Evolutionary conservation across 768 basidiomycete species (phyloP), one percentile per base, ranked within the genome.

Genomic region (Lactarius indigo): DNA sequence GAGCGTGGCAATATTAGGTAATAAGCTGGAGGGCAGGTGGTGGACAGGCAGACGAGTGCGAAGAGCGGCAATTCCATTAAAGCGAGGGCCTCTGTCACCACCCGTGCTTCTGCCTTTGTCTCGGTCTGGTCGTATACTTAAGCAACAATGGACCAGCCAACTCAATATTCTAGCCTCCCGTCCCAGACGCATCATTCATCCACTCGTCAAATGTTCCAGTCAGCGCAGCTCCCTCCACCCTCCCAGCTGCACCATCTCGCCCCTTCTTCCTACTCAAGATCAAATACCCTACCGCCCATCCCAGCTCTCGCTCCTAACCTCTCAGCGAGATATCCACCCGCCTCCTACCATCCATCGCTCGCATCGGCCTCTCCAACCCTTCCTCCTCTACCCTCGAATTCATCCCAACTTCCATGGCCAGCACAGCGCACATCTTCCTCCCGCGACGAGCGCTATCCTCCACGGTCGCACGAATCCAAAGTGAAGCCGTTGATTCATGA

Each of bases 251-350:
- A 79, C 59, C 72, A 72, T 56, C 75, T 78, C 17, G 74, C 78
- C 3, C 78, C 77, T 42, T 64, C 64, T 7, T 63, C 78, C 23
- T 76, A 73, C 69, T 73, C 76, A 28, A 76, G 79, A 68, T 75
- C 78, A 2, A 82, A 79, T 68, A 82, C 80, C 68, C 75, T 81
- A 0, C 80, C 82, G 0, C 80, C 81, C 62, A 75, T 76, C 71
- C 72, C 74, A 60, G 50, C 65, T 55, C 73, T 75, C 52, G 69
- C 75, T 37, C 69, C 74, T 37, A 56, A 72, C 60, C 61, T 71
- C 64, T 68, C 73, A 59, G 70, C 71, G 69, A 77, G 76, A 64
- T 75, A 76, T 18, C 76, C 75, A 5, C 77, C 77, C 50, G 73
- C 77, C 42, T 75, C 75, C 68, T 75, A 76, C 50, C 76, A 71